Evolutionary conservation across 495 filamentous ascomycete genomes (phyloP), one percentile per base, ranked within the genome.

Genomic region (Penicillium pulvis): DNA sequence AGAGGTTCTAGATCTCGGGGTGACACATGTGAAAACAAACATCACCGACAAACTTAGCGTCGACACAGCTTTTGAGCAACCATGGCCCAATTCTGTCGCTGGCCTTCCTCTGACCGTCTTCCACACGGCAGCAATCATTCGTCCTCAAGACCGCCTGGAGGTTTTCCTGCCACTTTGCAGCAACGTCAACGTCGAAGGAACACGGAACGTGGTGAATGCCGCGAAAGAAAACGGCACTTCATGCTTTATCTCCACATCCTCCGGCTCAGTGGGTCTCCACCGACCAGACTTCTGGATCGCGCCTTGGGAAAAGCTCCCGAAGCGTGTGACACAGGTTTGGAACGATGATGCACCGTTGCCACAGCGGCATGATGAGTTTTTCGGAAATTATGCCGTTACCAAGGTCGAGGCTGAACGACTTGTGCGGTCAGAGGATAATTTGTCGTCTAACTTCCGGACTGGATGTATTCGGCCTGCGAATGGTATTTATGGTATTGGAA

Each of bases 401-500:
- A 87, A 86, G 59, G 71, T 73, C 30, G 79, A 81, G 48, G 77
- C 79, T n/a, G 84, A 85, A 65, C 65, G 72, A 11, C 57, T 83
- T 10, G 71, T 87, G 35, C 75, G 77, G 43, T 62, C 60, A n/a
- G 76, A 79, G 11, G 79, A 85, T 58, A 49, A 68, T 11, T 60
- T 66, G 5, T 50, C 53, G 7, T 58, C 59, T 3, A 69, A 67
- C 7, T 84, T 87, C 64, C 78, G 82, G 9, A 87, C 84, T 0
- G 83, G 84, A 7, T 71, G 76, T 49, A 79, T 87, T 61, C 76
- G 84, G 3, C 84, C 84, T 4, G 74, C 79, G 23, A 86, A 85
- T 61, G 81, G 79, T 14, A 79, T 87, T 55, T 85, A 85, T 51
- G 84, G 83, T 14, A 76, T 83, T 51, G 81, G 81, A 2, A 80